Evolutionary conservation across 352 stramenopile genomes (phyloP).

Genomic region (Globisporangium uncinulatum): DNA sequence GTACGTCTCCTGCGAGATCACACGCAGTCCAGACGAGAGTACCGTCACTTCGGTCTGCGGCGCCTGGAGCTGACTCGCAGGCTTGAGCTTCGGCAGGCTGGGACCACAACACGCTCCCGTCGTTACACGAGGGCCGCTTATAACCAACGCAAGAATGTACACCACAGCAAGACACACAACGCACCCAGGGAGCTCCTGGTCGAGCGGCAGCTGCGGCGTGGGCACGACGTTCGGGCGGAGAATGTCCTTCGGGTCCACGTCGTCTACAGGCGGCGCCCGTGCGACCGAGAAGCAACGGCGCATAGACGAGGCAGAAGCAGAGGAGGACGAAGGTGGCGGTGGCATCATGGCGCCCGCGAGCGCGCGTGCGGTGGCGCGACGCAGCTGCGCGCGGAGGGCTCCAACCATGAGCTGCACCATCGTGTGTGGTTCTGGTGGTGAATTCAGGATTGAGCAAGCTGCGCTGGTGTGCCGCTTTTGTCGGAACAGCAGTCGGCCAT

Average conservation of each 20-base stretch:
- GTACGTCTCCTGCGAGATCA: constrained; percentile 97
- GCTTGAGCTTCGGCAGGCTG: constrained; percentile 77
- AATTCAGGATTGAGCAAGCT: neutral
- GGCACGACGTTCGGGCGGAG: constrained; percentile 38
- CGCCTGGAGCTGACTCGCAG: constrained; percentile 70
- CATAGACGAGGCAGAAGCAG: constrained; percentile 8
- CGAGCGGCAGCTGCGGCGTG: constrained; percentile 54
- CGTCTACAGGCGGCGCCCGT: constrained; percentile 14
- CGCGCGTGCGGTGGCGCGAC: constrained; percentile 17
- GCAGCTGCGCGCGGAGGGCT: constrained; percentile 16
- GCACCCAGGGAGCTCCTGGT: constrained; percentile 51
- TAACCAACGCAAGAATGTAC: neutral
- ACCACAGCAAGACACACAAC: constrained; percentile 1
- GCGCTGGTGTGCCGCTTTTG: neutral
- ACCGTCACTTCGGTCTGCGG: constrained; percentile 91
- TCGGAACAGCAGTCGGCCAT: neutral
- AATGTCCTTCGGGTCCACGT: constrained; percentile 39
- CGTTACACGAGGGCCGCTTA: neutral
- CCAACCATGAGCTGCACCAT: constrained; percentile 22
- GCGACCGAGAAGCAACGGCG: constrained; percentile 44
- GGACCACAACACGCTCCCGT: neutral
- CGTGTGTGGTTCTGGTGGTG: constrained; percentile 1
- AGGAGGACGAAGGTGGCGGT: neutral
- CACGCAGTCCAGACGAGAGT: constrained; percentile 91
- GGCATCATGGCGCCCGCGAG: constrained; percentile 5